Evolutionary conservation across 192 early-diverging fungal species (phyloP).

Genomic region (Coemansia sp.): DNA sequence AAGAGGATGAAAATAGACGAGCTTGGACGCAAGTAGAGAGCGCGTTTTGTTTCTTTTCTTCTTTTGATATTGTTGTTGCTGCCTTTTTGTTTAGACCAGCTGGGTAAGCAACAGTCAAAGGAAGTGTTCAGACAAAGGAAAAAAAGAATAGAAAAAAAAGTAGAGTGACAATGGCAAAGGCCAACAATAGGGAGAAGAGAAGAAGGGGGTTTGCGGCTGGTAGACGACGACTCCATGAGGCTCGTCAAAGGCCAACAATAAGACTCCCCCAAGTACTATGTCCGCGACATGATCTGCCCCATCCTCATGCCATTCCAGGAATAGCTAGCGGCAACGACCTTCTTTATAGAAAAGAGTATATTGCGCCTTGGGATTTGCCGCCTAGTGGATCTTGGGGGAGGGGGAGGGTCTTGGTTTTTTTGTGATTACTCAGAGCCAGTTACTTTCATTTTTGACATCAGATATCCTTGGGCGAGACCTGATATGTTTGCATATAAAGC

Average conservation of each 20-base stretch:
- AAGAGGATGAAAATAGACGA: not conserved
- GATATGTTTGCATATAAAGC: not conserved
- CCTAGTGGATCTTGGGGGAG: not conserved
- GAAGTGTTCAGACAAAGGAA: not conserved
- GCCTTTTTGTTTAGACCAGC: not conserved
- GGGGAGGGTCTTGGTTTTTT: not conserved
- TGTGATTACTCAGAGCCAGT: not conserved
- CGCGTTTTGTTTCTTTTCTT: not conserved
- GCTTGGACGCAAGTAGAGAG: not conserved
- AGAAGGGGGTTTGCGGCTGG: slow-evolving; percentile 2
- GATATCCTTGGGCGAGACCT: not conserved
- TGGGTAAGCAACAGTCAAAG: not conserved
- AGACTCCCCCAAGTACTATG: not conserved
- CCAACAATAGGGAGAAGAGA: not conserved
- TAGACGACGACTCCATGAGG: not conserved
- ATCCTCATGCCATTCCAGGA: not conserved
- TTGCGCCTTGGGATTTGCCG: not conserved
- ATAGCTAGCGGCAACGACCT: not conserved
- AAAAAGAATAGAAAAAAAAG: not conserved
- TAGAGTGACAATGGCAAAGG: not conserved
- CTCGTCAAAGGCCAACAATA: not conserved
- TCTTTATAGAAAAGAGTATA: not conserved
- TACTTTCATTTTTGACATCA: not conserved
- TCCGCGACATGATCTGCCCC: not conserved
- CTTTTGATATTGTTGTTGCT: not conserved